phyloP scores from a whole-genome alignment of 345 rosid genomes.

The Boechera divaricarpa region DNA sequence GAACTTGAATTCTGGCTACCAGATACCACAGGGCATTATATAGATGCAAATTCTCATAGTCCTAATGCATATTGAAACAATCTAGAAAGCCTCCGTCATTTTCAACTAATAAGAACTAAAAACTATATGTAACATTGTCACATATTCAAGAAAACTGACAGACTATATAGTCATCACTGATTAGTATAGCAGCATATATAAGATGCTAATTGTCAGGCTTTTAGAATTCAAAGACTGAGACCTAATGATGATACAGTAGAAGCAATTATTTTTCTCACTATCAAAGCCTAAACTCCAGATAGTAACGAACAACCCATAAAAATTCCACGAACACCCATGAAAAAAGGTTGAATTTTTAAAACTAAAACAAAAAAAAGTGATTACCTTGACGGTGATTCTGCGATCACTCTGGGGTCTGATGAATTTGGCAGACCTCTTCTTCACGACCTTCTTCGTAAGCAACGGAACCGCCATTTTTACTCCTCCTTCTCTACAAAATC shows the following conservation, averaged over 20 bases:
- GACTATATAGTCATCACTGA: background rate
- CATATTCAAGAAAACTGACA: background rate
- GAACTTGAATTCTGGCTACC: conserved; percentile 54
- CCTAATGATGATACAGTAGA: background rate
- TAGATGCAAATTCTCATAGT: background rate
- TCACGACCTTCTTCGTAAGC: conserved; percentile 72
- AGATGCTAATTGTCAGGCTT: no score
- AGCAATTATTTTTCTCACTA: background rate
- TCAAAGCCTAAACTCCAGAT: background rate
- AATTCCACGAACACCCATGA: background rate
- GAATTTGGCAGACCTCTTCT: conserved; percentile 82
- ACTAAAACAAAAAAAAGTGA: background rate
- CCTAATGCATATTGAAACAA: background rate
- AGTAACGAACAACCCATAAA: background rate
- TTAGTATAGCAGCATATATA: no score
- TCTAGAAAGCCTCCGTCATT: conserved; percentile 51
- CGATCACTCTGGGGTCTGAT: conserved; percentile 89
- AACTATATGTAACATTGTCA: background rate
- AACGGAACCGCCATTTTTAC: conserved; percentile 74
- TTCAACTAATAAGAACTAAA: background rate
- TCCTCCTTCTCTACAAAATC: conserved; percentile 8
- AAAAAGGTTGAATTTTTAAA: background rate
- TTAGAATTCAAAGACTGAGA: no score
- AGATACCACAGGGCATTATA: conserved; percentile 81
- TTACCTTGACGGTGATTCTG: conserved; percentile 77